Base-by-base conservation (phyloP, 1,284 basidiomycete species). In the Stereum hirsutum region DNA sequence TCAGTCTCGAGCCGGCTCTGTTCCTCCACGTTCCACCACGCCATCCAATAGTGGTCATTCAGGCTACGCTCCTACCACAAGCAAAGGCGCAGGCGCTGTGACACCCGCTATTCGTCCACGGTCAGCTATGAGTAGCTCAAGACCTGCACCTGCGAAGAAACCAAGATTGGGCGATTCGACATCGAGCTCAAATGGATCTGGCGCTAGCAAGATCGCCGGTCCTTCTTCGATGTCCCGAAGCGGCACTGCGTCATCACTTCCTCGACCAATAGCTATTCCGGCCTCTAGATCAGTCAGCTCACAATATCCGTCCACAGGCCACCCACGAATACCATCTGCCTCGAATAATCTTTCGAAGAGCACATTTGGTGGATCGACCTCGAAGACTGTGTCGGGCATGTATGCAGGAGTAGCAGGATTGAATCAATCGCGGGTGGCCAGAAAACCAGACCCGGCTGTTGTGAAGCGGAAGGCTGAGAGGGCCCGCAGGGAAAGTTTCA, bases 401-500 rank as follows among this genome's bases (percentile, higher is more conserved):
- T 31, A 36, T 6, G 12, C 23, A 1, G 6, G 20, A 0, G 41
- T 23, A 12, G 34, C 35, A 12, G 43, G 45, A 17, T 41, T 49
- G 19, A 46, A 52, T 36, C 52, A 55, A 17, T 51, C 58, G 8
- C 51, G 47, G 28, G 48, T 48, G 14, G 59, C 64, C n/a, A n/a
- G n/a, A n/a, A n/a, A n/a, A n/a, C n/a, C n/a, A n/a, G n/a, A n/a
- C n/a, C n/a, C n/a, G n/a, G n/a, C n/a, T n/a, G n/a, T n/a, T n/a
- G n/a, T n/a, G n/a, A n/a, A n/a, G 42, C 67, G 65, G 58, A 78
- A 75, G 53, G 68, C 69, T 19, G 61, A 69, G 35, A 60, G 73
- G 35, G 66, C 69, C 25, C 57, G 68, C 48, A 68, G 80, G 49
- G 85, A 88, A 63, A 88, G 85, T 58, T 89, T 89, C 59, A 81